phyloP scores from a whole-genome alignment of 148 eudicot genomes.

The Chenopodium suecicum region DNA sequence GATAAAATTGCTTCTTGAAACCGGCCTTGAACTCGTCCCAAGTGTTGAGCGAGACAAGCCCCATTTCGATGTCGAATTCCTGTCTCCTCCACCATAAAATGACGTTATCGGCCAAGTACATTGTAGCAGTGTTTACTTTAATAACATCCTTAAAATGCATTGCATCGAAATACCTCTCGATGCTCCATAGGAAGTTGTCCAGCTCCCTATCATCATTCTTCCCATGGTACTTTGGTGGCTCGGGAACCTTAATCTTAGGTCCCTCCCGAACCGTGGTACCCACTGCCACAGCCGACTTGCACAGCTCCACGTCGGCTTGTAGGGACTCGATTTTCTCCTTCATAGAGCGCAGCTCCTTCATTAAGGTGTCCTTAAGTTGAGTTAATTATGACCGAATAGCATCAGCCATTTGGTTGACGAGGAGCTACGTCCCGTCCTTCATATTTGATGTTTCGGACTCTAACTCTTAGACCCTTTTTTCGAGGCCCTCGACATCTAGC shows the following conservation, averaged over 20 bases:
- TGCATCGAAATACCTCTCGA: neutral
- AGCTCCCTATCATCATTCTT: neutral
- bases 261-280: neutral
- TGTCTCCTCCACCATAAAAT: conserved; percentile 6
- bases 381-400: too few relatives aligned
- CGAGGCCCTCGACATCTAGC: neutral
- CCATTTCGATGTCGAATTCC: neutral
- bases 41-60: neutral
- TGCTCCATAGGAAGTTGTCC: neutral
- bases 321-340: too few relatives aligned
- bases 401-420: too few relatives aligned
- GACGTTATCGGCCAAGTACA: neutral
- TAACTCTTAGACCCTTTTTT: too few relatives aligned
- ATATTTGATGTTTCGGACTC: too few relatives aligned
- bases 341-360: neutral
- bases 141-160: neutral
- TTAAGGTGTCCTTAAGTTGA: too few relatives aligned
- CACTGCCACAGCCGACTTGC: neutral
- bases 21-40: conserved; percentile 4
- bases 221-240: neutral
- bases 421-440: too few relatives aligned
- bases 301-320: neutral
- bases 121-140: neutral
- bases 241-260: neutral
- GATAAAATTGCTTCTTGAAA: conserved; percentile 8